phyloP scores from a whole-genome alignment of 805 yeast species.

The Spathaspora sp. region DNA sequence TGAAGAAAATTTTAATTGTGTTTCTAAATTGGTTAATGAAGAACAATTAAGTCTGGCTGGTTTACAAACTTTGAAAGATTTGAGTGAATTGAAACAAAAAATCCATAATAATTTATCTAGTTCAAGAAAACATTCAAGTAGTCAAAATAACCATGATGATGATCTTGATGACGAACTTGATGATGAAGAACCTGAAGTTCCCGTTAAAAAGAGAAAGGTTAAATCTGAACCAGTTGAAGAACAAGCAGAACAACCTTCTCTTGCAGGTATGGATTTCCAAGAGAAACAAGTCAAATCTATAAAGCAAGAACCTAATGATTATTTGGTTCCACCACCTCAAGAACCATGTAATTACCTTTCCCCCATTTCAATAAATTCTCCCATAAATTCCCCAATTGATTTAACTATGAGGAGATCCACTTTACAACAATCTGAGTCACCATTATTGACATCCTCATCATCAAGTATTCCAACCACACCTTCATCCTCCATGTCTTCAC shows the following conservation, averaged over 20 bases:
- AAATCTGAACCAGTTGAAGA: constrained; percentile 1
- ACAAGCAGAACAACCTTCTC: neutral
- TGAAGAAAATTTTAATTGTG: constrained; percentile 21
- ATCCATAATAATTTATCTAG: constrained; percentile 21
- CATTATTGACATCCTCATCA: constrained; percentile 2
- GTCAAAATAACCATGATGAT: constrained; percentile 3
- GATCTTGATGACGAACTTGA: constrained; percentile 6
- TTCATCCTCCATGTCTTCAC: constrained; percentile 9
- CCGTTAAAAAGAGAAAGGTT: neutral
- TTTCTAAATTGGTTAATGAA: constrained; percentile 9
- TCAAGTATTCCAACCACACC: constrained; percentile 4
- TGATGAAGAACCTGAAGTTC: constrained; percentile 3
- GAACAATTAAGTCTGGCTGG: constrained; percentile 7
- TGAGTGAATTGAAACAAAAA: constrained; percentile 21
- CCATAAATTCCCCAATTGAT: constrained; percentile 37
- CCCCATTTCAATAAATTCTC: constrained; percentile 41
- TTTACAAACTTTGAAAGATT: constrained; percentile 13
- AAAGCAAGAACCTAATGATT: neutral
- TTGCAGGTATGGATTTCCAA: constrained; percentile 3
- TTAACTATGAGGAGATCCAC: constrained; percentile 21
- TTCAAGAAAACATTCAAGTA: constrained; percentile 5
- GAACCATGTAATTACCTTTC: constrained; percentile 29
- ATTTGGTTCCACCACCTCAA: neutral
- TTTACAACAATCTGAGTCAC: neutral
- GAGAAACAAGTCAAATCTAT: neutral